Evolutionary conservation across 2,329 filamentous ascomycete genomes (phyloP).

Genomic region (Sporothrix inflata): DNA sequence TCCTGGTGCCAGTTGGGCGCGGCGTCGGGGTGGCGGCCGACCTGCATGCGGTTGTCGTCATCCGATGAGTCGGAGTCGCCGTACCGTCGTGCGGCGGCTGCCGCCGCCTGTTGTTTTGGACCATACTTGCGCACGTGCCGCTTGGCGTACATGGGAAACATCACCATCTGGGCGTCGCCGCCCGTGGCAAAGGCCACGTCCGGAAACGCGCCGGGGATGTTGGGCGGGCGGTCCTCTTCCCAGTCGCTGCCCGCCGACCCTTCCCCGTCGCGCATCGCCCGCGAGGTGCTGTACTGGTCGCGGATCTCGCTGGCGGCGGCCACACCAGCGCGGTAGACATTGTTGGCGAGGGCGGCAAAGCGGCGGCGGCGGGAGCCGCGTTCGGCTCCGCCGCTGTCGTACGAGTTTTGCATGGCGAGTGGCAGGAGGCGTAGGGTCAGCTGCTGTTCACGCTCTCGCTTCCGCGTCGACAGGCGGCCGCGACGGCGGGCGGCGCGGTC

Average conservation of each 20-base stretch:
- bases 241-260: constrained; percentile 42
- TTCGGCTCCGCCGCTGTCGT: constrained; percentile 50
- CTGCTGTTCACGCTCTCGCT: constrained; percentile 47
- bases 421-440: constrained; percentile 51
- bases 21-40: constrained; percentile 12
- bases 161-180: constrained; percentile 87
- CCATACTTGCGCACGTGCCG: constrained; percentile 66
- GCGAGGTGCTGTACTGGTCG: constrained; percentile 59
- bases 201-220: constrained; percentile 77
- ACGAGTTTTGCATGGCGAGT: constrained; percentile 44
- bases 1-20: constrained; percentile 69
- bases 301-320: constrained; percentile 61
- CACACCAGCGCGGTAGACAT: constrained; percentile 59
- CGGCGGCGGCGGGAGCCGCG: constrained; percentile 76
- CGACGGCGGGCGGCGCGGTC: constrained; percentile 58
- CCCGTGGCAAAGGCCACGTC: constrained; percentile 79
- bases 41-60: neutral
- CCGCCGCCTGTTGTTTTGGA: neutral
- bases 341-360: constrained; percentile 67
- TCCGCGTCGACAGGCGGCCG: too few relatives aligned
- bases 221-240: constrained; percentile 43
- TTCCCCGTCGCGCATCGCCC: constrained; percentile 44
- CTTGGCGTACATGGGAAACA: constrained; percentile 93
- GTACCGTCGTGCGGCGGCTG: neutral
- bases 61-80: neutral